Evolutionary conservation across 768 basidiomycete genomes (phyloP), one percentile per base, ranked within the genome.

Genomic region (Panus rudis): DNA sequence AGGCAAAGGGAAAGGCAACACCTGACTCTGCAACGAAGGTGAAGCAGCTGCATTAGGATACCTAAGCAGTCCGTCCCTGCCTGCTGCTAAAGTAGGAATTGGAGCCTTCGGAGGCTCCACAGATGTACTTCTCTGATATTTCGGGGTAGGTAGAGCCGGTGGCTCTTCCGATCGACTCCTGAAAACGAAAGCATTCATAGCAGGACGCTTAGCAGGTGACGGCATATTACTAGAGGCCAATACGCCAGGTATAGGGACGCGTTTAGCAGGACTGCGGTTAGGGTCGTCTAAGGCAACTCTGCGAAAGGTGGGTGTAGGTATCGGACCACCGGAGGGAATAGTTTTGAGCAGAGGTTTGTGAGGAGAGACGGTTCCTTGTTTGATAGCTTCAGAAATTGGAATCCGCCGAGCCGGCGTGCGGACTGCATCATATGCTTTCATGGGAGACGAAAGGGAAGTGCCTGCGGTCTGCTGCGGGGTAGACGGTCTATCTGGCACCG

Each of bases 321-420:
- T 64, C 61, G 39, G 16, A 31, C 19, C 26, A 33, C 40, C 41
- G 8, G 41, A 30, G 20, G 22, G 34, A 17, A 43, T 19, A 20
- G 21, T 19, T 6, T 40, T 14, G 33, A 24, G 16, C 38, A 34
- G 26, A 63, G 59, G 12, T 49, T 74, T 78, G 47, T 69, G 63
- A 3, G 72, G 65, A 0, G 78, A 78, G 17, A 74, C 54, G 43
- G 70, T 69, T 4, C 76, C 76, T 33, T 71, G 66, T 6, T 64
- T 61, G 45, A 78, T 61, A 2, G 73, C 76, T 48, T 77, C 61
- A 28, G 69, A 61, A 5, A 84, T 68, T 13, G 75, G 73, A 38
- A 86, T 73, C 45, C 84, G 71, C 37, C 76, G 73, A 2, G 84
- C 82, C 30, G 84, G 84, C 4, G 81, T 79, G 32, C 72, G 72